Percentiles rank a stretch among this genome's conserved stretches.
Conservation (phyloP, 2,329 filamentous ascomycete species). For the Elsinoe ampelina region DNA sequence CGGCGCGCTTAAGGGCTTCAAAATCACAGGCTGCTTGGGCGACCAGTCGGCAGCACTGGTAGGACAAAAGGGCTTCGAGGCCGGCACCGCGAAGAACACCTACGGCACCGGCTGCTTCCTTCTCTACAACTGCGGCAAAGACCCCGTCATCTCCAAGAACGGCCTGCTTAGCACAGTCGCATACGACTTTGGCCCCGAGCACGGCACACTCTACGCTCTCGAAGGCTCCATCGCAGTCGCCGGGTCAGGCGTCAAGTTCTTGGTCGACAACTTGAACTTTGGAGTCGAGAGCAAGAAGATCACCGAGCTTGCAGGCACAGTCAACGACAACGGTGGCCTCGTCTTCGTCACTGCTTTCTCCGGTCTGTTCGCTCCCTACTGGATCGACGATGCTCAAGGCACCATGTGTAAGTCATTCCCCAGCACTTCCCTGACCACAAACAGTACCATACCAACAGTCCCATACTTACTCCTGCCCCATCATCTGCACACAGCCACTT, state of each 20-base stretch:
- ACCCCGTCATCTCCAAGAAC: slow-evolving; percentile 75
- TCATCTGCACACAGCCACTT: neutral
- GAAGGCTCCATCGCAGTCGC: slow-evolving; percentile 75
- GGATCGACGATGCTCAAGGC: slow-evolving; percentile 86
- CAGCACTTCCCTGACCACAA: neutral
- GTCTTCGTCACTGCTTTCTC: slow-evolving; percentile 84
- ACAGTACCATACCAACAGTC: neutral
- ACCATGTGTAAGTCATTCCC: slow-evolving; percentile 56
- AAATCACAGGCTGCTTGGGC: slow-evolving; percentile 74
- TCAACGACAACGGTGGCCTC: slow-evolving; percentile 70
- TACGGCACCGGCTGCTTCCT: slow-evolving; percentile 83
- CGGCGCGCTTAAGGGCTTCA: slow-evolving; percentile 59
- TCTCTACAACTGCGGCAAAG: slow-evolving; percentile 76
- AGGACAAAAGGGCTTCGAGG: slow-evolving; percentile 59
- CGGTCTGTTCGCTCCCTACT: slow-evolving; percentile 85
- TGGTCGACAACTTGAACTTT: slow-evolving; percentile 52
- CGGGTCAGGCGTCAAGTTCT: slow-evolving; percentile 57
- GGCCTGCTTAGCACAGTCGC: slow-evolving; percentile 80
- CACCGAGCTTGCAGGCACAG: slow-evolving; percentile 53
- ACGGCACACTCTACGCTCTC: slow-evolving; percentile 62
- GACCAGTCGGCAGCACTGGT: slow-evolving; percentile 82
- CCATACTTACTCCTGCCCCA: neutral
- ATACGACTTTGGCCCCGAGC: slow-evolving; percentile 61
- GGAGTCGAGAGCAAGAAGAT: slow-evolving; percentile 55
- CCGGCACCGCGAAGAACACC: slow-evolving; percentile 80